Evolutionary conservation across 1,284 basidiomycete species (phyloP), one percentile per base, ranked within the genome.

Genomic region (Paramarasmius palmivorus): DNA sequence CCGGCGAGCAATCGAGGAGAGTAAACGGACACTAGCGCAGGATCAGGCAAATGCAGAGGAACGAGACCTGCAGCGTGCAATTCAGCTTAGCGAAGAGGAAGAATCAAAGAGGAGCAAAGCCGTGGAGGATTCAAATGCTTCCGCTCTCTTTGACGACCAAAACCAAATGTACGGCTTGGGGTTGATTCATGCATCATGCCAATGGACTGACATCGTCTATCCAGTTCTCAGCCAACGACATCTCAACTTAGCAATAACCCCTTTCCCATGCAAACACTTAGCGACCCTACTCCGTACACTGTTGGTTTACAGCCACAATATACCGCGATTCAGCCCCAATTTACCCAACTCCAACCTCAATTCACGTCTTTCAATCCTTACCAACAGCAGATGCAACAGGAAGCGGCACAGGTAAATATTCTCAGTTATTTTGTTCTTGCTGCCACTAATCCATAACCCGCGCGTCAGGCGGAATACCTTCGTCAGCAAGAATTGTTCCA

Each of bases 361-460:
- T 91, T 85, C 63, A 98, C 95, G 2, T 53, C 70, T 86, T 53
- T 94, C 94, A 97, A 96, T 59, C 96, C 96, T 0, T 99, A 98
- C 66, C 90, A 97, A 58, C 94, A 97, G 72, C 90, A 96, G 62
- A 87, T 93, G 48, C 92, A 98, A 65, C 88, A 97, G 61, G 87
- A 92, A 67, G 86, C 86, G 17, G 79, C 84, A 63, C 86, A 89
- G 73, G 79, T 79, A 29, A 53, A 19, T 32, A 22, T 38, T 25
- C 44, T 40, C n/a, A 57, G 35, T 52, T 17, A n/a, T 46, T 50
- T n/a, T 35, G n/a, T n/a, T 41, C 47, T 35, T 32, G 55, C 49
- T 26, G 39, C 36, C 55, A 45, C 49, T 50, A 49, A 41, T 29
- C 32, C 49, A 6, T 9, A 22, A 29, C 19, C 40, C 6, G 17